Base-by-base conservation (phyloP, 192 early-diverging fungal species). In the Linnemannia hyalina region DNA sequence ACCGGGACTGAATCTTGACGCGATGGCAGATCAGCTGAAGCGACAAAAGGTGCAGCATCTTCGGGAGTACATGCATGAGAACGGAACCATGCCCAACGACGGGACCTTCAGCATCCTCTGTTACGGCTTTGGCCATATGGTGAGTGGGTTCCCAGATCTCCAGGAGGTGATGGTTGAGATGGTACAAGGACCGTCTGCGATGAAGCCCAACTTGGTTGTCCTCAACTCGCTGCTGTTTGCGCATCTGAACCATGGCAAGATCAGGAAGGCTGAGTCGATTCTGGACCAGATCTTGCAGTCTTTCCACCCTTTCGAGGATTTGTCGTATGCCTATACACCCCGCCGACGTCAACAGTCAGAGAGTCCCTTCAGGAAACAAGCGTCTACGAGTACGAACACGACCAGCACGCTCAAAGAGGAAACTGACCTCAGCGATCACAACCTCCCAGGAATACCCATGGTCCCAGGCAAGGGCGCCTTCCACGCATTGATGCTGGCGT, bases 391-490 rank as follows among this genome's bases (percentile, higher is more conserved):
- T 22, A 36, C 16, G 47, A 57, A 2, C 36, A 78, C 63, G 44
- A 57, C 65, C 2, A 29, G 16, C 44, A 15, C 7, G 2, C 29
- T 18, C 68, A 71, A 38, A n/a, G 68, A 38, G 29, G 47, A 0
- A 8, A 23, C n/a, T n/a, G 32, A 73, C 47, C 11, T 52, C 46
- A 16, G 42, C 49, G 49, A 52, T 16, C 20, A 52, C 5, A 15
- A 18, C n/a, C 42, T 47, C 6, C 15, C 47, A 13, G 6, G 16
- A 46, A 63, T 75, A 40, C 54, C 46, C 7, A 69, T 77, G 63
- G 69, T 78, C n/a, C 79, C 79, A 18, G 78, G 78, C 29, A 86
- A 86, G n/a, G 84, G 84, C 0, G 35, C 75, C 40, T 86, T 86
- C 68, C 84, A 86, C 36, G 84, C 84, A 36, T 22, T 86, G 11